Percentiles rank a stretch among this genome's conserved stretches.
Conservation (phyloP, 352 stramenopile genomes). For the Plasmopara viticola region DNA sequence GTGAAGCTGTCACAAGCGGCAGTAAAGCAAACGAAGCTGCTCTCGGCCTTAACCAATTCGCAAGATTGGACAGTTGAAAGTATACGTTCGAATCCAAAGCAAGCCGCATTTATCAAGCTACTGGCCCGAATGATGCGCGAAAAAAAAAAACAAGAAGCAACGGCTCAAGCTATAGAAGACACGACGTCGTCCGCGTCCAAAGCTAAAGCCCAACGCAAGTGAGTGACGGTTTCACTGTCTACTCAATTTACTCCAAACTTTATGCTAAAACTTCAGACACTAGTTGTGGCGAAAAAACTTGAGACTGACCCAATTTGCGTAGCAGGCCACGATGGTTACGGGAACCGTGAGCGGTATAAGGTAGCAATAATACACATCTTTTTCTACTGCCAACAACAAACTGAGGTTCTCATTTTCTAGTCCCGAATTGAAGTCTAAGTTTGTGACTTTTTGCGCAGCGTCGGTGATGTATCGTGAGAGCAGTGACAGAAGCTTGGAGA, state of each 20-base stretch:
- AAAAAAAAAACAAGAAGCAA: conserved; percentile 22
- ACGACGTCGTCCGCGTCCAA: neutral
- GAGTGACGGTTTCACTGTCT: neutral
- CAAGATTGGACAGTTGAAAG: conserved; percentile 45
- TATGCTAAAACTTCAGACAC: neutral
- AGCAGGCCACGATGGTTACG: conserved; percentile 69
- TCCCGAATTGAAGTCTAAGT: conserved; percentile 2
- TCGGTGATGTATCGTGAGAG: neutral
- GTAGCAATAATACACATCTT: conserved; percentile 78
- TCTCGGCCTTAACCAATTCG: conserved; percentile 15
- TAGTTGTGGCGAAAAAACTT: conserved; percentile 86
- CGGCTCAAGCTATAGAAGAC: neutral
- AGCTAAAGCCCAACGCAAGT: conserved; percentile 4
- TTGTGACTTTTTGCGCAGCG: neutral
- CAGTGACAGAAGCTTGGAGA: conserved; percentile 26
- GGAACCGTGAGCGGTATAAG: conserved; percentile 71
- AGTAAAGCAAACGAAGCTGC: conserved; percentile 35
- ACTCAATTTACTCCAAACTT: neutral
- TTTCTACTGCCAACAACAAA: conserved; percentile 38
- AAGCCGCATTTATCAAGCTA: conserved; percentile 59
- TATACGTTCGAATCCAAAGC: conserved; percentile 48
- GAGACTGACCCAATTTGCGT: conserved; percentile 79
- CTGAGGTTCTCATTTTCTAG: conserved; percentile 10
- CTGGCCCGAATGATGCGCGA: conserved; percentile 54
- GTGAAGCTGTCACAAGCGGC: conserved; percentile 63